phyloP scores from a whole-genome alignment of 495 filamentous ascomycete species.

The Achaetomiella virescens region DNA sequence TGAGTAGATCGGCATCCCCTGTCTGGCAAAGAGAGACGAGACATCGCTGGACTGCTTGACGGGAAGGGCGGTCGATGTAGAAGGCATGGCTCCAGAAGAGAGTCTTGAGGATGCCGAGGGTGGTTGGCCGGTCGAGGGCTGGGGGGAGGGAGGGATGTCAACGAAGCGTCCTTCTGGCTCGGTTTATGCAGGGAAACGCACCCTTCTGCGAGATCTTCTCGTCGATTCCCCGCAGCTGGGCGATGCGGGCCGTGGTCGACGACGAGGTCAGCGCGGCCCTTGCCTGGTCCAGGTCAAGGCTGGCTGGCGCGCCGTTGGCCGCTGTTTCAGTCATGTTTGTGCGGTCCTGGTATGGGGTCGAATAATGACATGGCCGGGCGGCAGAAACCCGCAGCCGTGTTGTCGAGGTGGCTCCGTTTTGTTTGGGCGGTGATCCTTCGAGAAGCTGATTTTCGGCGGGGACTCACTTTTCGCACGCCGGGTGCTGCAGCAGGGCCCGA shows the following conservation, averaged over 20 bases:
- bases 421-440: slow-evolving; percentile 12
- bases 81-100: slow-evolving; percentile 81
- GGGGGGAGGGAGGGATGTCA: neutral
- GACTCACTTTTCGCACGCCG: slow-evolving; percentile 28
- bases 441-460: slow-evolving; percentile 23
- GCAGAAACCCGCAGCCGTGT: slow-evolving; percentile 10
- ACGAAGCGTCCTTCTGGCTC: neutral
- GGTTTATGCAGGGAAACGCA: slow-evolving; percentile 19
- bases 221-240: slow-evolving; percentile 39
- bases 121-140: slow-evolving; percentile 37
- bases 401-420: slow-evolving; percentile 7
- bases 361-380: slow-evolving; percentile 27
- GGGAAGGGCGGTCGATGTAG: slow-evolving; percentile 79
- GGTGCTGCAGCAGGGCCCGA: slow-evolving; percentile 10
- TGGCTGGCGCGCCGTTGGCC: slow-evolving; percentile 24
- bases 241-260: slow-evolving; percentile 40
- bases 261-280: slow-evolving; percentile 43
- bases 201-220: slow-evolving; percentile 43
- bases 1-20: slow-evolving; percentile 48
- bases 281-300: slow-evolving; percentile 32
- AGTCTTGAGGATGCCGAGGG: slow-evolving; percentile 51
- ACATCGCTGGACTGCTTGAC: slow-evolving; percentile 72
- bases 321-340: slow-evolving; percentile 42
- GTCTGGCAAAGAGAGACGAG: slow-evolving; percentile 57
- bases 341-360: slow-evolving; percentile 25